Evolutionary conservation across 768 basidiomycete species (phyloP).

Genomic region (Pilatotrama ljubarskyi): DNA sequence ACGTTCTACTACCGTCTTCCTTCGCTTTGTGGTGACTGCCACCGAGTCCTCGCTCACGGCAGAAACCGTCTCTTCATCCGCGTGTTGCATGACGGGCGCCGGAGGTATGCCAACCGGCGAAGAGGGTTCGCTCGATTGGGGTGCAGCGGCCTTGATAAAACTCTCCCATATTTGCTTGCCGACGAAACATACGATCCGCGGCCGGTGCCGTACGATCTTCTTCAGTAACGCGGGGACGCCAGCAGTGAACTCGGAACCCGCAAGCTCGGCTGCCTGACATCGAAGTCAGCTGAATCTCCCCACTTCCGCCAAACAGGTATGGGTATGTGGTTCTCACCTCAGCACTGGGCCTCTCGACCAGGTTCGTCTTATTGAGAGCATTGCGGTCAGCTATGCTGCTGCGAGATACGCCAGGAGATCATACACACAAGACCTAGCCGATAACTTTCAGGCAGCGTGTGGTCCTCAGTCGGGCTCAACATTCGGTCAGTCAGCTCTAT

Average conservation of each 20-base stretch:
- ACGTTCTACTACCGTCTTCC: not conserved
- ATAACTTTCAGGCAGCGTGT: slow-evolving; percentile 55
- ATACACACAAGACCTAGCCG: slow-evolving; percentile 64
- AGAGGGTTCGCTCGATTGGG: not conserved
- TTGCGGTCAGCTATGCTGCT: not conserved
- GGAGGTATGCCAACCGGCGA: not conserved
- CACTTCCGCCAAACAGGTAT: too few species aligned
- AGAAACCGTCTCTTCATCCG: not conserved
- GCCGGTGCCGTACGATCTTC: slow-evolving; percentile 59
- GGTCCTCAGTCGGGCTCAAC: slow-evolving; percentile 59
- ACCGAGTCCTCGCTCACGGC: not conserved
- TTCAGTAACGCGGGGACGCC: slow-evolving; percentile 58
- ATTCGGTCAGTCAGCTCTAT: slow-evolving; percentile 58
- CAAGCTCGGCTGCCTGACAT: slow-evolving; percentile 49
- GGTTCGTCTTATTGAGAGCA: slow-evolving; percentile 60
- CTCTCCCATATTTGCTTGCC: slow-evolving; percentile 66
- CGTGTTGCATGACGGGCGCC: not conserved
- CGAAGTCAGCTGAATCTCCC: not conserved
- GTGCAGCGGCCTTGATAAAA: slow-evolving; percentile 33
- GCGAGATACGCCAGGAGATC: not conserved
- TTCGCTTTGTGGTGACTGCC: not conserved
- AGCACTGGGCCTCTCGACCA: slow-evolving; percentile 68
- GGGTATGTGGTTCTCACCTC: slow-evolving; percentile 52
- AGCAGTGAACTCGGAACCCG: slow-evolving; percentile 47
- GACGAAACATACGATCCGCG: slow-evolving; percentile 74